A percentile compares a stretch with the other conserved stretches of the same genome.
Conservation (phyloP, 805 yeast species). For the Teunomyces panamensis region DNA sequence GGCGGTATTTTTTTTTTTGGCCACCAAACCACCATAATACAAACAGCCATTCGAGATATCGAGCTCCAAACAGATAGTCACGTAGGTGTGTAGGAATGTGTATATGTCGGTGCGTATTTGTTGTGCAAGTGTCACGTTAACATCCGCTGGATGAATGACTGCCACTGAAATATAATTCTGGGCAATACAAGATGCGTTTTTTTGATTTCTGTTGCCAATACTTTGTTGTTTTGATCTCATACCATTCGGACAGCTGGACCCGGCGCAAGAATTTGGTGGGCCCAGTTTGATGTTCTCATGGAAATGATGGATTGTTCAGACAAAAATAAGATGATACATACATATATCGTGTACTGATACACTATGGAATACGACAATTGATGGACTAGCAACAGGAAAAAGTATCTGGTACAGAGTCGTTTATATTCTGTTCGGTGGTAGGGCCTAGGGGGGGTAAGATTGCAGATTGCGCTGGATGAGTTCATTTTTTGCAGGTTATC, state of each 20-base stretch:
- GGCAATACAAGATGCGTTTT: too few relatives aligned
- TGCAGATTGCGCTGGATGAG: not conserved
- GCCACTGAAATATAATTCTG: too few relatives aligned
- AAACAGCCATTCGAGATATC: not conserved
- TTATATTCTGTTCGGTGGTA: conserved; percentile 1
- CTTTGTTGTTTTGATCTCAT: not conserved
- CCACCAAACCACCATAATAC: not conserved
- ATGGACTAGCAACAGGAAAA: conserved; percentile 4
- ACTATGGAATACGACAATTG: conserved; percentile 3
- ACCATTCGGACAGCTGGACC: not conserved
- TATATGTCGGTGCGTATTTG: not conserved
- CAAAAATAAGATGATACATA: not conserved
- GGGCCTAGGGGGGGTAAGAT: not conserved
- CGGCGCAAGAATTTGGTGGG: not conserved
- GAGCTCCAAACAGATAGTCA: not conserved
- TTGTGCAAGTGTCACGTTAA: too few relatives aligned
- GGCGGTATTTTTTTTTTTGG: not conserved
- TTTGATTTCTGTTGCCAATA: not conserved
- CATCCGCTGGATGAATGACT: too few relatives aligned
- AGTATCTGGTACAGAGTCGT: not conserved
- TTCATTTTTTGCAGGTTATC: not conserved
- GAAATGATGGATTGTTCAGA: not conserved
- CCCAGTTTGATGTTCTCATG: not conserved
- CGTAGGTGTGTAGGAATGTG: not conserved
- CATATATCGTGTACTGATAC: not conserved